Evolutionary conservation across 108 stramenopile genomes (phyloP), one percentile per base, ranked within the genome.

Genomic region (Stephanodiscus minutulus): DNA sequence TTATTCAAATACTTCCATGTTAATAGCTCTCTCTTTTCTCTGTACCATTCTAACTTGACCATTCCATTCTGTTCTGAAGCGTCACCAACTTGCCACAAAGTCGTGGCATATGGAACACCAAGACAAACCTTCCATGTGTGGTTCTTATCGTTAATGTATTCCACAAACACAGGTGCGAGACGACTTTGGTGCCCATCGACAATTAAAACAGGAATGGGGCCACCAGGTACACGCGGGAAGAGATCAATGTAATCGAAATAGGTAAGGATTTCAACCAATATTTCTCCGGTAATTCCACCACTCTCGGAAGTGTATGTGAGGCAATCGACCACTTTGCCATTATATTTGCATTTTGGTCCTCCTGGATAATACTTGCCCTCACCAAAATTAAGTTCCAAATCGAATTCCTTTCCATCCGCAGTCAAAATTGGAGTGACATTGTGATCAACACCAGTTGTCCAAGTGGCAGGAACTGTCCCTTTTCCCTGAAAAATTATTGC

Each of bases 101-200:
- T 57, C 59, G 73, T 74, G 27, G 64, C 64, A 60, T 74, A 59
- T 27, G 73, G n/a, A n/a, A n/a, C n/a, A n/a, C n/a, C n/a, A n/a
- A n/a, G n/a, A n/a, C n/a, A n/a, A n/a, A n/a, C n/a, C n/a, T n/a
- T n/a, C n/a, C n/a, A n/a, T n/a, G n/a, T n/a, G n/a, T n/a, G n/a
- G n/a, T n/a, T n/a, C n/a, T 59, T 31, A 31, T 74, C 73, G 52
- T 74, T 74, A n/a, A 74, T 66, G 13, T 66, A 66, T 20, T 59
- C 59, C 11, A 60, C 47, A 36, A 74, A 66, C 1, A 11, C 11
- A 17, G 59, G 44, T 12, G 27, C 33, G 9, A 74, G 21, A 11
- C 65, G 57, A 66, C 48, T 52, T 12, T 66, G 58, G 43, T 66
- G 57, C 13, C 65, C 57, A 44, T 74, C 65, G 17, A 74, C 20